Percentiles rank a stretch among this genome's conserved stretches.
These are phyloP conservation scores for Debaryomycetaceae sp. DNA, from an alignment of 1,139 yeast species.

Conservation along the genomic window DNA sequence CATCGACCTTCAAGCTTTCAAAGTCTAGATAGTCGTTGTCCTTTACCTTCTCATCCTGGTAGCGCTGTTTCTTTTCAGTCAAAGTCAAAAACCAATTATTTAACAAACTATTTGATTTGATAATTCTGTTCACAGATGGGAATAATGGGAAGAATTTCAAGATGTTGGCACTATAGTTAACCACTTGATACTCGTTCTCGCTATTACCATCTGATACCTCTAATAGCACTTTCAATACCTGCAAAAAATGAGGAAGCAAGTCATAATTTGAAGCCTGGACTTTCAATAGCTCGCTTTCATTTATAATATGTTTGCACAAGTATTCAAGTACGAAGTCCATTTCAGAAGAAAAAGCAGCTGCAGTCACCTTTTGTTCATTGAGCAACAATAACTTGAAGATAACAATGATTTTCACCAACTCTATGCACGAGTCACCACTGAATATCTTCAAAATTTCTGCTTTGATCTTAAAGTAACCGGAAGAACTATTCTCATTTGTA, in stretches of 20 bases:
- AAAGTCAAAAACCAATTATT: conserved; percentile 28
- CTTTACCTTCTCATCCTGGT: not conserved
- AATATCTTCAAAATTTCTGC: conserved; percentile 12
- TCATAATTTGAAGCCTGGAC: conserved; percentile 35
- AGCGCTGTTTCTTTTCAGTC: conserved; percentile 10
- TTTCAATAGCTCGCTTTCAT: conserved; percentile 25
- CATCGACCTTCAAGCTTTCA: not conserved
- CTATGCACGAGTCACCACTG: conserved; percentile 14
- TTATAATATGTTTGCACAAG: conserved; percentile 20
- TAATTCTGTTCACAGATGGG: conserved; percentile 28
- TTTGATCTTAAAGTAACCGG: conserved; percentile 13
- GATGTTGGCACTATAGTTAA: conserved; percentile 23
- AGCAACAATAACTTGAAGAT: conserved; percentile 32
- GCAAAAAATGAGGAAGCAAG: conserved; percentile 33
- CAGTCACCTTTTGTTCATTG: conserved; percentile 20
- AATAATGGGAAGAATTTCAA: conserved; percentile 28
- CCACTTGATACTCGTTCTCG: conserved; percentile 11
- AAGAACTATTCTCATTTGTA: not conserved
- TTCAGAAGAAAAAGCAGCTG: conserved; percentile 18
- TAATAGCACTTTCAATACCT: conserved; percentile 27
- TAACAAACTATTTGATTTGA: conserved; percentile 21
- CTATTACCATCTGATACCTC: conserved; percentile 18
- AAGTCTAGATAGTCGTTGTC: not conserved
- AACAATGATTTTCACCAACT: conserved; percentile 20
- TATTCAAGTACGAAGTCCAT: conserved; percentile 19